These are phyloP conservation scores for Zasmidium angulare DNA, from an alignment of 2,329 filamentous ascomycete genomes.

Conservation along the genomic window DNA sequence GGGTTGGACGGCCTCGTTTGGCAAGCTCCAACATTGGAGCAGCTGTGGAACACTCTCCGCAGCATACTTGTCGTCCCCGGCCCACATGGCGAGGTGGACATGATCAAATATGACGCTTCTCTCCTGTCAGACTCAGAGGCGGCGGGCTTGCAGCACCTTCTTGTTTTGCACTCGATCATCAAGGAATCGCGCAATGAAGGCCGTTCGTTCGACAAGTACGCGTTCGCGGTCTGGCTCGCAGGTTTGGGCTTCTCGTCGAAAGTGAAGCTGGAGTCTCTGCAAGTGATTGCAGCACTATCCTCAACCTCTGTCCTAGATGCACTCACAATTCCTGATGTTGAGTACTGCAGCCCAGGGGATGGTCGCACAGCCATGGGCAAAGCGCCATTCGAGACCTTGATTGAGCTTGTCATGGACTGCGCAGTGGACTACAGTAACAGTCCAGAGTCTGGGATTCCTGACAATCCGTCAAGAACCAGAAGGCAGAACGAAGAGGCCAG, in stretches of 20 bases:
- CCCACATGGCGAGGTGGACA: neutral
- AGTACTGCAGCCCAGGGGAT: neutral
- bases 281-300: slow-evolving; percentile 10
- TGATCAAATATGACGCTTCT: slow-evolving; percentile 2
- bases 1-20: slow-evolving; percentile 1
- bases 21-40: neutral
- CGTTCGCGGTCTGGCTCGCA: slow-evolving; percentile 28
- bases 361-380: neutral
- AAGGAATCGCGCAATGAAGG: neutral
- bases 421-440: neutral
- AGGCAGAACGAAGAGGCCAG: neutral
- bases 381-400: neutral
- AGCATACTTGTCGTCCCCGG: slow-evolving; percentile 2
- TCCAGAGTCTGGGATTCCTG: neutral
- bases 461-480: neutral
- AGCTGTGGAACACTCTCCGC: slow-evolving; percentile 6
- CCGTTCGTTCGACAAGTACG: slow-evolving; percentile 6
- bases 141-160: neutral
- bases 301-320: neutral
- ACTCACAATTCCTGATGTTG: neutral
- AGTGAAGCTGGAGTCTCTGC: slow-evolving; percentile 43
- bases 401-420: neutral
- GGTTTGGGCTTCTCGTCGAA: slow-evolving; percentile 43
- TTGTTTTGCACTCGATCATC: neutral
- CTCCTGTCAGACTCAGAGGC: neutral